Conservation (phyloP, 306 rosid species). For the Phaseolus lunatus region DNA sequence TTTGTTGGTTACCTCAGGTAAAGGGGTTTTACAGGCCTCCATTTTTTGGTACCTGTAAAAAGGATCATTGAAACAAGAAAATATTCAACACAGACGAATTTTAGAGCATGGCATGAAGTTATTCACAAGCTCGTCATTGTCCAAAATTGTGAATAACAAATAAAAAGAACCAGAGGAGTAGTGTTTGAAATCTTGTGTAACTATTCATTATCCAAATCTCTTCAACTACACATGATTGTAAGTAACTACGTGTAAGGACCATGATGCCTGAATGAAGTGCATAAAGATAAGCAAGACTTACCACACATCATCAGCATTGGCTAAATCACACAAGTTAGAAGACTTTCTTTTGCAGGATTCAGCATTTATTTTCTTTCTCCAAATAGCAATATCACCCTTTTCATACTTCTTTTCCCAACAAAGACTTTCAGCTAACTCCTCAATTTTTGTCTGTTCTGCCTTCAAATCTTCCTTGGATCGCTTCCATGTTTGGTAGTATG, state of each 20-base stretch:
- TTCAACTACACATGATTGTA: neutral
- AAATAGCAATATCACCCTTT: conserved; percentile 95
- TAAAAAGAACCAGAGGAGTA: conserved; percentile 10
- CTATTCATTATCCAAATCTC: conserved; percentile 11
- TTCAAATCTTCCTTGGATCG: conserved; percentile 78
- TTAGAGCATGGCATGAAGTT: conserved; percentile 15
- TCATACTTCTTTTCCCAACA: conserved; percentile 99
- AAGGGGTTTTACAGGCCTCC: conserved; percentile 80
- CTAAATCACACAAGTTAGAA: conserved; percentile 54
- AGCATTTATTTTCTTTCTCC: conserved; percentile 72
- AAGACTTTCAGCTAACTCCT: conserved; percentile 83
- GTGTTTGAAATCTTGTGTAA: neutral
- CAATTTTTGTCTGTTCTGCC: conserved; percentile 87
- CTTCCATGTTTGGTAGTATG: conserved; percentile 89
- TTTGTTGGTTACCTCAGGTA: conserved; percentile 65
- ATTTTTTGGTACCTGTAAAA: conserved; percentile 79
- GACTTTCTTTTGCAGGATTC: conserved; percentile 74
- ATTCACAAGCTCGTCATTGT: neutral
- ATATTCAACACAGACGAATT: neutral
- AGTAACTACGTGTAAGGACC: neutral
- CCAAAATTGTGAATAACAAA: conserved; percentile 2
- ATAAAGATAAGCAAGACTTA: conserved; percentile 47
- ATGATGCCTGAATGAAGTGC: conserved; percentile 10
- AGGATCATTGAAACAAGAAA: neutral
- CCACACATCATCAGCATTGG: conserved; percentile 87